phyloP scores from a whole-genome alignment of 1,139 yeast species.

The Blastobotrys serpentis region DNA sequence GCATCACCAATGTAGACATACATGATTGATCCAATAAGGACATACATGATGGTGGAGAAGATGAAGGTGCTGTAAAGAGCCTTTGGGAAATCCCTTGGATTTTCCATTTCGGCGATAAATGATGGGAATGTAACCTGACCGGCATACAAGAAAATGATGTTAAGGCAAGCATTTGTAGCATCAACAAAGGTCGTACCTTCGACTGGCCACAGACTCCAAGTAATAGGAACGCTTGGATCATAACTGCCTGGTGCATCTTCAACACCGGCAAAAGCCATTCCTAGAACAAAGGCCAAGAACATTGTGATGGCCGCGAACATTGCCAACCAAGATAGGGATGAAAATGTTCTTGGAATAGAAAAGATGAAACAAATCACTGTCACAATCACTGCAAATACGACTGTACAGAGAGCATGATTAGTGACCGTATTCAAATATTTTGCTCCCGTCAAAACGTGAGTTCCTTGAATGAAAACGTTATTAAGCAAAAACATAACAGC shows the following conservation, averaged over 20 bases:
- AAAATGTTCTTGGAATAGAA: constrained; percentile 56
- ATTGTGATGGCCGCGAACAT: constrained; percentile 55
- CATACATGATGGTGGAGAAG: constrained; percentile 49
- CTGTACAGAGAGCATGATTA: constrained; percentile 50
- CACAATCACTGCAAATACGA: constrained; percentile 50
- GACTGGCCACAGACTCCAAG: constrained; percentile 50
- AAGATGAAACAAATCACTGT: constrained; percentile 50
- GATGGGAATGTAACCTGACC: constrained; percentile 65
- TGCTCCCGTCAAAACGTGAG: constrained; percentile 59
- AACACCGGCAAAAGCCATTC: constrained; percentile 56
- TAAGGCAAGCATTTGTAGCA: constrained; percentile 56
- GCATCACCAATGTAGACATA: constrained; percentile 58
- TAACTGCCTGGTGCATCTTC: constrained; percentile 50
- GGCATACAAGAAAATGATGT: constrained; percentile 60
- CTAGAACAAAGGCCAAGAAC: constrained; percentile 54
- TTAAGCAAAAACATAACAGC: constrained; percentile 54
- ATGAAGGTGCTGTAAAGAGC: constrained; percentile 53
- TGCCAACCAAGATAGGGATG: constrained; percentile 51
- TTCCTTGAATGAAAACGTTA: constrained; percentile 56
- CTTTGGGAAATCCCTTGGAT: constrained; percentile 57
- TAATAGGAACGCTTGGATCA: constrained; percentile 43
- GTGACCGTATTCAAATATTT: constrained; percentile 56
- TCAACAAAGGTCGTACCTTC: constrained; percentile 53
- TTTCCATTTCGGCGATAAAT: constrained; percentile 58
- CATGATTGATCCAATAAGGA: constrained; percentile 55